Evolutionary conservation across 2,329 filamentous ascomycete species (phyloP).

Genomic region (Ophiostoma perfectum): DNA sequence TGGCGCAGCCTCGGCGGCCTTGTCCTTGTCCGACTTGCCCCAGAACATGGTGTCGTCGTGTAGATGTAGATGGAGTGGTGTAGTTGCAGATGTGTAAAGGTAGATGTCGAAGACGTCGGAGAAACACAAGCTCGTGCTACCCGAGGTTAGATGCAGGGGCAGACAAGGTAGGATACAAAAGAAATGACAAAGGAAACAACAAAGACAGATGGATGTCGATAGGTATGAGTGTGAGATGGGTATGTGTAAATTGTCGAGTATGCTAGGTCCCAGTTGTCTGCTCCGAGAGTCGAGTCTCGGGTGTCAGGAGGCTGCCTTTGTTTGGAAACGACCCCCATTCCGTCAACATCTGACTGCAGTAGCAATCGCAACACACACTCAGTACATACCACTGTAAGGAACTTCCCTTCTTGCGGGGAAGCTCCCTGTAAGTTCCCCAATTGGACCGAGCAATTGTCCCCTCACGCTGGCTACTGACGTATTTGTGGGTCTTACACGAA

Average conservation of each 20-base stretch:
- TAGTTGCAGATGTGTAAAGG: neutral
- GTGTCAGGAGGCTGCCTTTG: neutral
- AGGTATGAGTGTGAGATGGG: no score
- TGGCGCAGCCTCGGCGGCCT: neutral
- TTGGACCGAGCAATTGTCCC: neutral
- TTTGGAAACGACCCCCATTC: slow-evolving; percentile 2
- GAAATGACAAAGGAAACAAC: neutral
- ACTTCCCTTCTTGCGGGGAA: slow-evolving; percentile 18
- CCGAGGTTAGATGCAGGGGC: neutral
- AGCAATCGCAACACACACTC: slow-evolving; percentile 1
- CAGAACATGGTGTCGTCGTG: slow-evolving; percentile 37
- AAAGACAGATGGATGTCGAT: neutral
- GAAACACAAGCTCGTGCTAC: neutral
- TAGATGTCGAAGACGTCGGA: neutral
- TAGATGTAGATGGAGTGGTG: neutral
- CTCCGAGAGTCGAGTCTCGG: no score
- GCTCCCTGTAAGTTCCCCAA: slow-evolving; percentile 6
- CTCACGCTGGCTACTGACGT: neutral
- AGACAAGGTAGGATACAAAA: neutral
- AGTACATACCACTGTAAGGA: neutral
- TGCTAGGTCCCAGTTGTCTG: no score
- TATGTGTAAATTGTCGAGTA: no score
- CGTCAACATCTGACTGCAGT: neutral
- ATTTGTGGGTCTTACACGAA: neutral
- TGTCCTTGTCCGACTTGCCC: slow-evolving; percentile 32